Percentiles rank a stretch among this genome's conserved stretches.
Conservation (phyloP, 768 basidiomycete species). For the Trametes sanguinea region DNA sequence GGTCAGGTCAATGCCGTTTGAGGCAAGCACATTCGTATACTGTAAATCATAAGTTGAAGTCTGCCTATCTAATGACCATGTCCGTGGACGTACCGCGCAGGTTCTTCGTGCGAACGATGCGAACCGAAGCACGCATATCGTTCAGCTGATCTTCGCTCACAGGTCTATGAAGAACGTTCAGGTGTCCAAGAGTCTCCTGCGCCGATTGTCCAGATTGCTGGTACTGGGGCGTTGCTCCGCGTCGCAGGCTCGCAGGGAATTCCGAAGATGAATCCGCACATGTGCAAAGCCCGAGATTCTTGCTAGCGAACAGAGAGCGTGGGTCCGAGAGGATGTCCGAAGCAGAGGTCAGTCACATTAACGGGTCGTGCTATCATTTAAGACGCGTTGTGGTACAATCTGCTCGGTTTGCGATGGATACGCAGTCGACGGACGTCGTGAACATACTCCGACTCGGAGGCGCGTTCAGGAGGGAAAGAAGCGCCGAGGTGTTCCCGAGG, state of each 20-base stretch:
- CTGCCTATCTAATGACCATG: neutral
- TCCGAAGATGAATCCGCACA: too few relatives aligned
- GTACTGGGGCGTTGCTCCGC: neutral
- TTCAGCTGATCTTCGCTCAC: conserved; percentile 19
- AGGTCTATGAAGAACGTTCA: neutral
- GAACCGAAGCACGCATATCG: conserved; percentile 8
- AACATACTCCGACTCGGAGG: too few relatives aligned
- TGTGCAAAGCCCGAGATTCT: neutral
- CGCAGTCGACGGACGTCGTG: too few relatives aligned
- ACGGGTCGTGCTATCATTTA: neutral
- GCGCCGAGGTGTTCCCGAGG: too few relatives aligned
- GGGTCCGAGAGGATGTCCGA: neutral
- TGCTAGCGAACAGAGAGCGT: neutral
- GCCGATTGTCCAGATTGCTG: conserved; percentile 7
- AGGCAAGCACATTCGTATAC: neutral
- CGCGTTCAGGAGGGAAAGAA: too few relatives aligned
- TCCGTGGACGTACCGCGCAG: conserved; percentile 2
- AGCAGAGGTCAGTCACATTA: neutral
- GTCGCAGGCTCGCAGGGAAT: neutral
- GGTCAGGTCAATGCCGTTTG: neutral
- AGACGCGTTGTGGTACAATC: too few relatives aligned
- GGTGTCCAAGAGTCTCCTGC: neutral
- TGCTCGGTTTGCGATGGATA: too few relatives aligned
- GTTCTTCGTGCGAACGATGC: conserved; percentile 11
- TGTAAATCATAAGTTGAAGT: neutral